Base-by-base conservation (phyloP, 2,329 filamentous ascomycete genomes). In the Orbilia brochopaga region DNA sequence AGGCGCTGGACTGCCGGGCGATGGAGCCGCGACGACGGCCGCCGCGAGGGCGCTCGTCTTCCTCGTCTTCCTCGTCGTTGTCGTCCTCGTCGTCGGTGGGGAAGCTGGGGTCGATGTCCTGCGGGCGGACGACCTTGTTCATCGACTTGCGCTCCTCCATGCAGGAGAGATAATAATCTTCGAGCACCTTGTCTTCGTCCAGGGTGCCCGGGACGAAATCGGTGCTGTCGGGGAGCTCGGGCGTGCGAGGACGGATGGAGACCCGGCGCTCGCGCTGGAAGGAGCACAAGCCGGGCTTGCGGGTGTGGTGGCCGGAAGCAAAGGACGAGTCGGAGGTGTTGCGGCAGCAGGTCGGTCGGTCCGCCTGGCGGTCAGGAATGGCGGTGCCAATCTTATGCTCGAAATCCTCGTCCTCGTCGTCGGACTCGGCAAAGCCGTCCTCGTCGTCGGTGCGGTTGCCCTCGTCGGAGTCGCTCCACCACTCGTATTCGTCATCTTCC, bases 121-220 rank as follows among this genome's bases (percentile, higher is more conserved):
- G 94, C n/a, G 94, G 93, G 30, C 93, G 91, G 30, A 86, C 79
- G 74, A 89, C 87, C 72, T 92, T 89, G 81, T 92, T 96, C 75
- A 89, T 88, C 52, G 88, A 88, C 76, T 92, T 89, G 75, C 90
- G 88, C 62, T 90, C 88, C 77, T 92, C 90, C 66, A 95, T 84
- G 76, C 90, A 91, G 1, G 90, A 90, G 63, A 96, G 85, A 79
- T 97, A 99, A 0, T 91, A 93, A 75, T 92, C 91, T 79, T 99
- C 94, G n/a, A 97, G 81, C 1, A 92, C 91, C 50, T 91, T 88
- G 77, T 99, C 94, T 80, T 99, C 94, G 75, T 99, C 94, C 19
- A 99, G 83, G 0, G 94, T 99, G 67, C 94, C 94, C 77, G 94
- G 97, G n/a, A 99, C 94, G 75, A 99, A 99, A 79, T 99, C 94